phyloP scores from a whole-genome alignment of 139 green algal species.

The Ettlia oleoabundans region DNA sequence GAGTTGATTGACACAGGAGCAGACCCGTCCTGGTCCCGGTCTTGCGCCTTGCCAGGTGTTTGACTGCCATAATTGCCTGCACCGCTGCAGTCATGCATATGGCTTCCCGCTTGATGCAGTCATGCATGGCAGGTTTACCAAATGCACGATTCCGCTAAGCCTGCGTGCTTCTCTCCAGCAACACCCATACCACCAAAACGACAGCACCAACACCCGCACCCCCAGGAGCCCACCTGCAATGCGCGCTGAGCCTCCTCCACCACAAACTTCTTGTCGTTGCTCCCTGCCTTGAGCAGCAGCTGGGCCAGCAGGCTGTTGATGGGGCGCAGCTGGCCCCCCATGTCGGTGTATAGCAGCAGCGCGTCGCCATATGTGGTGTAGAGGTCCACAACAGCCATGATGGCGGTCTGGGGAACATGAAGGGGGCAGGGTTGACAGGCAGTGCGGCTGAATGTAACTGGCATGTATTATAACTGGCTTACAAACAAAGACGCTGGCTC shows the following conservation, averaged over 20 bases:
- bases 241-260: conserved; percentile 61
- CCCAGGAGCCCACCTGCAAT: conserved; percentile 25
- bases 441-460: not conserved
- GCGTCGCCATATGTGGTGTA: conserved; percentile 37
- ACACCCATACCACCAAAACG: too few relatives aligned
- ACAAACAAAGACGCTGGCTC: too few relatives aligned
- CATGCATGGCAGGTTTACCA: too few relatives aligned
- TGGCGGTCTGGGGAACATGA: conserved; percentile 41
- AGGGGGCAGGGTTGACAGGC: not conserved
- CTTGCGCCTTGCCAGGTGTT: too few relatives aligned
- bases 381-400: conserved; percentile 57
- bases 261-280: conserved; percentile 78
- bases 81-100: too few relatives aligned
- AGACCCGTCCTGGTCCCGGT: too few relatives aligned
- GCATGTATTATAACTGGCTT: not conserved
- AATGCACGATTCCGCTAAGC: too few relatives aligned
- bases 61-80: too few relatives aligned
- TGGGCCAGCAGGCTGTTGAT: conserved; percentile 59
- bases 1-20: too few relatives aligned
- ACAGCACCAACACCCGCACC: too few relatives aligned
- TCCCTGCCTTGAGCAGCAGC: conserved; percentile 64
- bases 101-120: too few relatives aligned
- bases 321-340: conserved; percentile 48
- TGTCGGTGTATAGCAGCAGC: conserved; percentile 53
- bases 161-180: too few relatives aligned